Evolutionary conservation across 2,329 filamentous ascomycete genomes (phyloP).

Genomic region (Lasiodiplodia sp.): DNA sequence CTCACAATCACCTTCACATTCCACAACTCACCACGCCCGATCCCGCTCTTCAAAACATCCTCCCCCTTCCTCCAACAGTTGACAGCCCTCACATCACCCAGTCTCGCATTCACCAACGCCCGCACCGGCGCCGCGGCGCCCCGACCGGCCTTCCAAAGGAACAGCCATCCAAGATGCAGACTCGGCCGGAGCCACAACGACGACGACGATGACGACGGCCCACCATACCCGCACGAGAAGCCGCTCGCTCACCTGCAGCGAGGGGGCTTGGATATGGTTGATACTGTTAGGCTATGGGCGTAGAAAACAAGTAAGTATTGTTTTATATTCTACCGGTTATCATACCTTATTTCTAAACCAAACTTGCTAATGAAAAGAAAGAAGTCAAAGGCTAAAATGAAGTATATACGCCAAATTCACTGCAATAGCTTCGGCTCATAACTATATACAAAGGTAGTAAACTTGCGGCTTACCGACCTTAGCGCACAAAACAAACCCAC

Average conservation of each 20-base stretch:
- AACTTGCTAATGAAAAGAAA: too few species aligned
- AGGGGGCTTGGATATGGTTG: background rate
- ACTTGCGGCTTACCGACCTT: background rate
- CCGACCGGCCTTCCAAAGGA: too few species aligned
- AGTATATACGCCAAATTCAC: too few species aligned
- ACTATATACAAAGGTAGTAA: background rate
- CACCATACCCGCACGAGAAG: background rate
- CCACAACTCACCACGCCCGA: background rate
- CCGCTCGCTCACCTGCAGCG: background rate
- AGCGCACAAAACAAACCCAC: slow-evolving; percentile 18
- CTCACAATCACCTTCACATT: background rate
- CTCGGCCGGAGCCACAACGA: background rate
- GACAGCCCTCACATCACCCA: background rate
- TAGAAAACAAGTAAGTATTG: background rate
- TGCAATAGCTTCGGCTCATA: too few species aligned
- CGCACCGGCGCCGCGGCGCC: background rate
- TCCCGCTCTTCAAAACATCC: background rate
- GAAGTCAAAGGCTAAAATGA: too few species aligned
- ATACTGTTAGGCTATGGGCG: background rate
- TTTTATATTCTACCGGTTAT: too few species aligned
- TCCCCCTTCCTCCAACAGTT: background rate
- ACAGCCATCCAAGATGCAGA: too few species aligned
- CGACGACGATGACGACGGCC: background rate
- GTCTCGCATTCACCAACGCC: background rate
- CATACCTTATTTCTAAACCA: too few species aligned